A percentile compares a stretch with the other conserved stretches of the same genome.
Evolutionary conservation across 1,284 basidiomycete genomes (phyloP).

Genomic region (Porogramme epimiltina): DNA sequence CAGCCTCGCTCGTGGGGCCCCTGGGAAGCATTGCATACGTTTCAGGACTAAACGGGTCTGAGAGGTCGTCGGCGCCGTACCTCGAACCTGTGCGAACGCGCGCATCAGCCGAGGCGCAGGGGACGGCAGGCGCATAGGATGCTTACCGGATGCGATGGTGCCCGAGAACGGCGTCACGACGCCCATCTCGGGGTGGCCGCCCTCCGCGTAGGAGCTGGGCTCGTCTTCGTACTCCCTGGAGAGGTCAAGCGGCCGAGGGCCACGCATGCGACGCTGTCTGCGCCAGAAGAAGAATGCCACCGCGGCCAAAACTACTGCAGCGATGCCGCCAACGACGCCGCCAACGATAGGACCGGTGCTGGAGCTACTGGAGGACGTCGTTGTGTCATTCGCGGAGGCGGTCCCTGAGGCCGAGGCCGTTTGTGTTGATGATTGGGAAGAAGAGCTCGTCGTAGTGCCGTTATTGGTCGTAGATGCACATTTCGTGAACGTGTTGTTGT

Average conservation of each 20-base stretch:
- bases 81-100: not conserved
- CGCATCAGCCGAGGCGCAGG: not conserved
- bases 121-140: not conserved
- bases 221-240: conserved; percentile 9
- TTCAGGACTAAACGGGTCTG: not conserved
- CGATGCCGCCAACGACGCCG: conserved; percentile 14
- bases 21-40: conserved; percentile 8
- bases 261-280: not conserved
- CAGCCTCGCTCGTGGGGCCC: not conserved
- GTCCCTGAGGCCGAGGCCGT: not conserved
- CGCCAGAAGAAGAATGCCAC: conserved; percentile 11
- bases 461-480: conserved; percentile 17
- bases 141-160: conserved; percentile 4
- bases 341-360: conserved; percentile 9
- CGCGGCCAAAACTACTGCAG: not conserved
- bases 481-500: conserved; percentile 26
- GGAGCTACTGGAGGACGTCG: not conserved
- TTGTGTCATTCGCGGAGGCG: not conserved
- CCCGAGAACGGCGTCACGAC: conserved; percentile 19
- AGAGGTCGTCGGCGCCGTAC: conserved; percentile 1
- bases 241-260: conserved; percentile 17
- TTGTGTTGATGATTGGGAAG: not conserved
- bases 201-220: not conserved
- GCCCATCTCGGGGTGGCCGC: conserved; percentile 1
- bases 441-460: conserved; percentile 1